A percentile compares a stretch with the other conserved stretches of the same genome.
These are phyloP conservation scores for Puccinia coronata DNA, from an alignment of 1,284 basidiomycete species.

Conservation along the genomic window DNA sequence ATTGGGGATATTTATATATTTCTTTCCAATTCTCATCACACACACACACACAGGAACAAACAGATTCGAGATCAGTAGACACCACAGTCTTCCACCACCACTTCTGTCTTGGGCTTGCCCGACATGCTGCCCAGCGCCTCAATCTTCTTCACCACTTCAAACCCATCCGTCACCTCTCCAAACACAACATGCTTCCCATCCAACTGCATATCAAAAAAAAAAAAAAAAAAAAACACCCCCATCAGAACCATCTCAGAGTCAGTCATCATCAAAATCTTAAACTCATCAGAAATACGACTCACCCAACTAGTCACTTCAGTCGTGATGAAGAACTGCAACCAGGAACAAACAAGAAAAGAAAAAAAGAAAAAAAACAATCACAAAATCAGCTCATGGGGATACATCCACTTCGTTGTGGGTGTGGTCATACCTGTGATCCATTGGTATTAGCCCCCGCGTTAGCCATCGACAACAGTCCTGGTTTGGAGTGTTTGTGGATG, in stretches of 20 bases:
- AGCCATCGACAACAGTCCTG: conserved; percentile 47
- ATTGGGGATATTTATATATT: too few relatives aligned
- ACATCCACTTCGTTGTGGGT: background rate
- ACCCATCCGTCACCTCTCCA: conserved; percentile 30
- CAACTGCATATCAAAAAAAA: background rate
- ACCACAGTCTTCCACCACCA: conserved; percentile 36
- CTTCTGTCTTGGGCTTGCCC: conserved; percentile 10
- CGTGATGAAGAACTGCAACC: conserved; percentile 48
- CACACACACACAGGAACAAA: too few relatives aligned
- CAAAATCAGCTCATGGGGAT: background rate
- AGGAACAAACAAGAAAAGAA: too few relatives aligned
- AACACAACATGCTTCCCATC: conserved; percentile 38
- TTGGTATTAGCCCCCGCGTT: conserved; percentile 46
- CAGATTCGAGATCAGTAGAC: too few relatives aligned
- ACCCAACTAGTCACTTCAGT: conserved; percentile 39
- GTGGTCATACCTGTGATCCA: conserved; percentile 40
- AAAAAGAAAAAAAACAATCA: too few relatives aligned
- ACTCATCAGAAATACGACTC: too few relatives aligned
- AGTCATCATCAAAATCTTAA: too few relatives aligned
- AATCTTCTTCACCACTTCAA: conserved; percentile 28
- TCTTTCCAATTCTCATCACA: too few relatives aligned
- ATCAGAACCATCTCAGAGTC: background rate
- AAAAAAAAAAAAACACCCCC: background rate
- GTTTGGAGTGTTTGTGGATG: conserved; percentile 19
- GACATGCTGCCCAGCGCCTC: conserved; percentile 21